These are phyloP conservation scores for Trametes cubensis DNA, from an alignment of 768 basidiomycete species.

Conservation along the genomic window DNA sequence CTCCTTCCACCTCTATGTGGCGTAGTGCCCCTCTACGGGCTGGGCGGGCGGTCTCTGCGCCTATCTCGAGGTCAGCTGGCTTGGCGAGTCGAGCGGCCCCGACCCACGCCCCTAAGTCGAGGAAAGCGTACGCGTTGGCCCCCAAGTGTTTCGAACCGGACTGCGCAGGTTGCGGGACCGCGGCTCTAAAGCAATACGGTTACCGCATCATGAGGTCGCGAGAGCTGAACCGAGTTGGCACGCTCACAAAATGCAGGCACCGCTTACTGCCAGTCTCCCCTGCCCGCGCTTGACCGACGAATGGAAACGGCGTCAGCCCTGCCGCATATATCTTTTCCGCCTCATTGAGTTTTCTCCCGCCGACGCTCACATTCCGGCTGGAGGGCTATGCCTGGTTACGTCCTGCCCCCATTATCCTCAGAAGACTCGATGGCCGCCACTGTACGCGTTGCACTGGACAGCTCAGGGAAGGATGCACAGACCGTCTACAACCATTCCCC, in stretches of 20 bases:
- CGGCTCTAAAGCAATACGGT: no score
- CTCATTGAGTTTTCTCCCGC: neutral
- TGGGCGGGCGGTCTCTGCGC: neutral
- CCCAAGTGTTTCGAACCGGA: neutral
- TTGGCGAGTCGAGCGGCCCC: neutral
- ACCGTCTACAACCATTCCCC: conserved; percentile 11
- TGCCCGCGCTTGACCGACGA: conserved; percentile 1
- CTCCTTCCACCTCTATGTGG: neutral
- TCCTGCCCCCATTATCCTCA: neutral
- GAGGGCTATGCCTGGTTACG: neutral
- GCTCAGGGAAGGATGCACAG: neutral
- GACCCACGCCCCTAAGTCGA: no score
- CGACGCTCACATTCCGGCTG: neutral
- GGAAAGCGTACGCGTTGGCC: no score
- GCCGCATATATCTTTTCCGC: conserved; percentile 7
- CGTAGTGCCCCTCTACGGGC: neutral
- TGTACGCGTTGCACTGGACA: neutral
- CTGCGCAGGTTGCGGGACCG: no score
- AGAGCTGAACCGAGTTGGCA: conserved; percentile 7
- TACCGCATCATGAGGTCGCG: no score
- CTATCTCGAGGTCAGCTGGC: conserved; percentile 3
- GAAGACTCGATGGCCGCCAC: neutral
- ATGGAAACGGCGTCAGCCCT: conserved; percentile 1
- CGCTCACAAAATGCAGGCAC: neutral
- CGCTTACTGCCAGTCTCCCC: neutral